Conservation (phyloP, 306 rosid genomes). For the Lotus japonicus region DNA sequence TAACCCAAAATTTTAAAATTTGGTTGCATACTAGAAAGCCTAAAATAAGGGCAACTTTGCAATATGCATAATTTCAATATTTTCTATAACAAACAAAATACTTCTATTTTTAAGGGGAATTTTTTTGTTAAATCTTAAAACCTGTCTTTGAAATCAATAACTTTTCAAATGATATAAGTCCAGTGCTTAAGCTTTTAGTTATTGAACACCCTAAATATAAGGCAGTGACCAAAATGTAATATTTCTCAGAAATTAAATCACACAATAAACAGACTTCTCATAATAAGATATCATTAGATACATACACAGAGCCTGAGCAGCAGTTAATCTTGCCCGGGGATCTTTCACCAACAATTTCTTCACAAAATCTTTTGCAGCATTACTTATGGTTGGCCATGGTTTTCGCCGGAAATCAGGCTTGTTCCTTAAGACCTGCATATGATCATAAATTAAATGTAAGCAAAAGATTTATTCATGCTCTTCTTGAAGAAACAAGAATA, state of each 20-base stretch:
- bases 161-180: constrained; percentile 14
- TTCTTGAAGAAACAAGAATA: neutral
- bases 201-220: constrained; percentile 14
- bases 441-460: constrained; percentile 4
- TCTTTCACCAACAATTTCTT: constrained; percentile 94
- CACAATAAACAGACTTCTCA: constrained; percentile 14
- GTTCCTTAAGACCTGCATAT: constrained; percentile 69
- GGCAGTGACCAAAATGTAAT: neutral
- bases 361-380: constrained; percentile 82
- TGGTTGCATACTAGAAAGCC: neutral
- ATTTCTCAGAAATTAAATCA: neutral
- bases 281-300: constrained; percentile 19
- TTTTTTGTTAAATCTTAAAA: neutral
- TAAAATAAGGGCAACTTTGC: neutral
- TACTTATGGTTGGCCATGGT: constrained; percentile 87
- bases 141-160: neutral
- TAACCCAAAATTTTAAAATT: neutral
- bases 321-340: constrained; percentile 93
- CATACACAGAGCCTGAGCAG: constrained; percentile 99
- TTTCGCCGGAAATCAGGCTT: constrained; percentile 97
- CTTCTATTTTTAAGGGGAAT: neutral
- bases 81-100: neutral
- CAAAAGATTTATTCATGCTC: neutral
- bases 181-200: neutral
- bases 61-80: neutral